phyloP scores from a whole-genome alignment of 106 monocot species.

The Dendrobium nobile region DNA sequence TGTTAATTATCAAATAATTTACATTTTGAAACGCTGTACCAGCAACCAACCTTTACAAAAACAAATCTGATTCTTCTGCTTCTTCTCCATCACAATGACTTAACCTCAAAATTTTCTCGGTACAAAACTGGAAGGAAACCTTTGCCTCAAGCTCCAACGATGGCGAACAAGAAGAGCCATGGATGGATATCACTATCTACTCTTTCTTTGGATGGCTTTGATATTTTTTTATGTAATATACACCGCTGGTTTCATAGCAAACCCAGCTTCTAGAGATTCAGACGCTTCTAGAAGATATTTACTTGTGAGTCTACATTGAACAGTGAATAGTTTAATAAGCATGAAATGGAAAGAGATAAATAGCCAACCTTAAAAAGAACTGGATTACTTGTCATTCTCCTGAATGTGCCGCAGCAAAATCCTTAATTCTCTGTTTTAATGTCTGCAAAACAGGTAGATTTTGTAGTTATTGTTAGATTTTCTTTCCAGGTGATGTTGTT shows the following conservation, averaged over 20 bases:
- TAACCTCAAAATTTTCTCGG: no score
- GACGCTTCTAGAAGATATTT: neutral
- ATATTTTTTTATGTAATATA: neutral
- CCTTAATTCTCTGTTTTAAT: slow-evolving; percentile 64
- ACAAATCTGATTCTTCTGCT: neutral
- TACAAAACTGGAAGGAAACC: no score
- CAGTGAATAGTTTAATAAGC: neutral
- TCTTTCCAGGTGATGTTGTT: neutral
- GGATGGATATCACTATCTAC: neutral
- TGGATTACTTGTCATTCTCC: slow-evolving; percentile 21
- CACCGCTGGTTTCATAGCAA: neutral
- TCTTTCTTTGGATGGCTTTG: neutral
- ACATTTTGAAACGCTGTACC: neutral
- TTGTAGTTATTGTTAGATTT: neutral
- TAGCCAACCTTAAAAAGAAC: neutral
- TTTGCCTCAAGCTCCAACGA: no score
- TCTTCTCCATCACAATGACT: neutral
- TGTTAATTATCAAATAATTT: neutral
- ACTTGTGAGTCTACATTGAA: neutral
- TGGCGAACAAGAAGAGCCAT: neutral
- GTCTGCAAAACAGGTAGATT: slow-evolving; percentile 27
- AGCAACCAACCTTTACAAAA: neutral
- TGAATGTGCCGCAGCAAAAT: slow-evolving; percentile 32
- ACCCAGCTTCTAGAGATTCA: no score
- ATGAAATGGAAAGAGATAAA: neutral